Base-by-base conservation (phyloP, 148 eudicot species). In the Silene uniflora region DNA sequence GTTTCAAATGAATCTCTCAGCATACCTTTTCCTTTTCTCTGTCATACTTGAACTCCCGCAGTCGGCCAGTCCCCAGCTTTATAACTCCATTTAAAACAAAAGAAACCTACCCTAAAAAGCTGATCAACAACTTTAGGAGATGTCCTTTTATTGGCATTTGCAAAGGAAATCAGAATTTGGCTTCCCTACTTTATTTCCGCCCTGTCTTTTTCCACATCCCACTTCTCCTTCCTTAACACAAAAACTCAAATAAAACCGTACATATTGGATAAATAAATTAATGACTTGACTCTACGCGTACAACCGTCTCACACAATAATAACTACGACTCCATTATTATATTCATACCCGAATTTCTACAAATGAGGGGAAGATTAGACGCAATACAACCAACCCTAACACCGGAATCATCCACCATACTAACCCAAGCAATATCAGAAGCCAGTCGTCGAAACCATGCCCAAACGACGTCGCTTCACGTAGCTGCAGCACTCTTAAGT, bases 371-470 rank as follows among this genome's bases (percentile, higher is more conserved):
- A 0, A 93, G 98, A 11, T 74, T 92, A 39, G 88, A 87, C 64
- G 87, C 96, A 44, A 94, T 94, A 79, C 97, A 92, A 73, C 98
- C 90, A 74, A 94, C 97, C 42, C 85, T 94, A 39, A 94, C 98
- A 16, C 88, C 89, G 5, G 97, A 94, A 71, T 97, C 98, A 39
- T 86, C 96, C 14, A 86, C 60, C 2, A 88, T 94, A 0, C 46
- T 94, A 3, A 85, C 79, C 85, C 96, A 89, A 19, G 89, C 97
- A 0, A 90, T 94, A 23, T 85, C 93, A 4, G 98, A 94, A 76
- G 98, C 98, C 0, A 81, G 81, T 14, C 85, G 96, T 19, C 76
- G 98, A 10, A 91, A 87, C 74, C 98, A 94, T 80, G 91, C 93
- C 63, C 98, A 94, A 22, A 94, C 96, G 10, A 91, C 98, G 69